Conservation (phyloP, 2,329 filamentous ascomycete species). For the Alternaria consortialis region DNA sequence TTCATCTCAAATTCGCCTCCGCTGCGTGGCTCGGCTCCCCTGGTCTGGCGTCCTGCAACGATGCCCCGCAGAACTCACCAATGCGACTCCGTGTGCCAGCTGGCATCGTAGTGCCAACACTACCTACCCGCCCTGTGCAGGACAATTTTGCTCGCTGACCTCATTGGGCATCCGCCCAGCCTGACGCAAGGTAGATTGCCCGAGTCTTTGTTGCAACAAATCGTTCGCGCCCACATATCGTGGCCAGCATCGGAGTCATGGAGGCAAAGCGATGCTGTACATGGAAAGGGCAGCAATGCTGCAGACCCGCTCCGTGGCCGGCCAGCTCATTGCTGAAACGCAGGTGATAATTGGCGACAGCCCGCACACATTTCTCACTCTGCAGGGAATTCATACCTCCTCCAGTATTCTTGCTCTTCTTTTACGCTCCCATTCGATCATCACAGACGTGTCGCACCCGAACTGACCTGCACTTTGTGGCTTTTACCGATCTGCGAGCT, state of each 20-base stretch:
- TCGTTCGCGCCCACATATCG: slow-evolving; percentile 50
- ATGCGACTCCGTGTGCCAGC: slow-evolving; percentile 42
- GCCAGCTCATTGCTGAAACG: slow-evolving; percentile 48
- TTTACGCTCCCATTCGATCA: slow-evolving; percentile 42
- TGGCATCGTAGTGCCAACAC: slow-evolving; percentile 47
- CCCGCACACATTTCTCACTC: slow-evolving; percentile 40
- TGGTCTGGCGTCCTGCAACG: slow-evolving; percentile 34
- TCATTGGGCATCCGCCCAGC: slow-evolving; percentile 42
- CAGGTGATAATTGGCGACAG: slow-evolving; percentile 49
- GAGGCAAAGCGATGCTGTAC: slow-evolving; percentile 44
- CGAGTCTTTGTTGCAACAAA: slow-evolving; percentile 48
- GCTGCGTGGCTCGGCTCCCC: slow-evolving; percentile 34
- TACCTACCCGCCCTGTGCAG: slow-evolving; percentile 41
- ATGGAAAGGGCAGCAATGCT: slow-evolving; percentile 42
- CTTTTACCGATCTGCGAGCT: slow-evolving; percentile 45
- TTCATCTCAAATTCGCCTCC: slow-evolving; percentile 25
- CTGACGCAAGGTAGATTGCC: slow-evolving; percentile 50
- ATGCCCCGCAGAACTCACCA: slow-evolving; percentile 44
- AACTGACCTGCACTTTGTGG: slow-evolving; percentile 47
- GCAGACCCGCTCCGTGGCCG: slow-evolving; percentile 49
- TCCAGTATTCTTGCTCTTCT: slow-evolving; percentile 38
- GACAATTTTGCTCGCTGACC: slow-evolving; percentile 43
- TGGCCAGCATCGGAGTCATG: slow-evolving; percentile 40
- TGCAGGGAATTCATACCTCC: slow-evolving; percentile 48
- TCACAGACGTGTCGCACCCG: slow-evolving; percentile 38